Evolutionary conservation across 2,329 filamentous ascomycete species (phyloP).

Genomic region (Celoporthe dispersa): DNA sequence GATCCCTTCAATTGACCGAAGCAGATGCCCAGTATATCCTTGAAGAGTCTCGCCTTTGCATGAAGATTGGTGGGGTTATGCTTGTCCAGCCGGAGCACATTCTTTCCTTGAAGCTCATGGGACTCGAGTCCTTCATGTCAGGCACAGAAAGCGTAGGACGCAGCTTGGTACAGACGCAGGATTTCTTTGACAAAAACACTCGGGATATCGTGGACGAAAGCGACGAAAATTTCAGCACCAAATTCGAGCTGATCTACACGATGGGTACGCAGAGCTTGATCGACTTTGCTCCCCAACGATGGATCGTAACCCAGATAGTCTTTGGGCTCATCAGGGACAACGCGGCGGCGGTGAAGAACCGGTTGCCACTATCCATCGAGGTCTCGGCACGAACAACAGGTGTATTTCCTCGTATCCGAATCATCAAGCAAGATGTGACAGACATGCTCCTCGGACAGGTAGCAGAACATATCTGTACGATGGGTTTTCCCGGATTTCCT

Average conservation of each 20-base stretch:
- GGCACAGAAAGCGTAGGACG: conserved; percentile 37
- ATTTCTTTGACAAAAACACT: conserved; percentile 47
- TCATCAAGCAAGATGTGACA: conserved; percentile 45
- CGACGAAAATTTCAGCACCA: conserved; percentile 65
- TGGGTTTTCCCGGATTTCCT: conserved; percentile 41
- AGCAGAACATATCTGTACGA: conserved; percentile 46
- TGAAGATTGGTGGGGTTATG: conserved; percentile 56
- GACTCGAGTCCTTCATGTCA: conserved; percentile 52
- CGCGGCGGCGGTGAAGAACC: conserved; percentile 36
- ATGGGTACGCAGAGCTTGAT: conserved; percentile 57
- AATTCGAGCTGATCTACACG: conserved; percentile 67
- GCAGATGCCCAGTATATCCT: conserved; percentile 42
- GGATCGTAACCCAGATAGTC: conserved; percentile 59
- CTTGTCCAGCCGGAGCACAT: conserved; percentile 68
- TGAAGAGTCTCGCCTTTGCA: conserved; percentile 50
- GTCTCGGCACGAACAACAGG: conserved; percentile 38
- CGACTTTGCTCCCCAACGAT: conserved; percentile 59
- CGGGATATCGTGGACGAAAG: conserved; percentile 68
- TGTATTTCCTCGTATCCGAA: conserved; percentile 53
- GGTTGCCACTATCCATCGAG: conserved; percentile 48
- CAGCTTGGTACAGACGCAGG: conserved; percentile 46
- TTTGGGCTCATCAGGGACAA: conserved; percentile 47
- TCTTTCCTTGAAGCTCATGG: conserved; percentile 66
- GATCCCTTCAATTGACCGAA: conserved; percentile 45
- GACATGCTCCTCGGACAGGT: conserved; percentile 39